These are phyloP conservation scores for Carex cristatella DNA, from an alignment of 176 grass and related monocot species.

Conservation along the genomic window DNA sequence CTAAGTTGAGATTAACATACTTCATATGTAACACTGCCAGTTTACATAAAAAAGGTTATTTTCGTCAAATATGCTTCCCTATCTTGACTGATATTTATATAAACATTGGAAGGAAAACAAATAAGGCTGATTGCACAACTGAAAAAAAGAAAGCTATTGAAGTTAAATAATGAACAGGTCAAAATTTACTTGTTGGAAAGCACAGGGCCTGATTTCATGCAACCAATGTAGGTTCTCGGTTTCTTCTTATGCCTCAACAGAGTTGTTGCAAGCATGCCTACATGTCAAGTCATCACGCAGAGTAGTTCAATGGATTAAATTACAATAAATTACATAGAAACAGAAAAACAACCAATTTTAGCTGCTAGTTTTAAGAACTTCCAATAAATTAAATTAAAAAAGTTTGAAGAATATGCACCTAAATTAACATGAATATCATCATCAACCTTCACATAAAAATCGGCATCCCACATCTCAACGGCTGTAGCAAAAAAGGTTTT, in stretches of 20 bases:
- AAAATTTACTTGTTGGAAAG: conserved; percentile 74
- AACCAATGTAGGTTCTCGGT: conserved; percentile 94
- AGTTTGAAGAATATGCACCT: conserved; percentile 41
- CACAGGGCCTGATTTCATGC: conserved; percentile 98
- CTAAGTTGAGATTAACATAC: background rate
- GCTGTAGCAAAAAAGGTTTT: conserved; percentile 94
- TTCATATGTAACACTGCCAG: background rate
- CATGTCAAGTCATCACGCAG: conserved; percentile 4
- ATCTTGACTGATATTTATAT: background rate
- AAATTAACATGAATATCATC: conserved; percentile 98
- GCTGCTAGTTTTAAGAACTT: background rate
- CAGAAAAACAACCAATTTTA: background rate
- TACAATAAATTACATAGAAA: background rate
- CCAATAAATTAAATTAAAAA: background rate
- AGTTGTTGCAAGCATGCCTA: conserved; percentile 87
- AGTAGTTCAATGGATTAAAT: background rate
- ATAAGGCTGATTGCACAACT: background rate
- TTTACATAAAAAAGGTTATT: background rate
- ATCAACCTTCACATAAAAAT: conserved; percentile 96
- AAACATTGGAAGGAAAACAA: background rate
- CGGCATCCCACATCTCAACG: conserved; percentile 81
- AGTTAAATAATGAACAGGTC: background rate
- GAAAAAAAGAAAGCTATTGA: too few relatives aligned
- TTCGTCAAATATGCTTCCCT: background rate
- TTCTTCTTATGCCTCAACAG: conserved; percentile 75